Evolutionary conservation across 768 basidiomycete genomes (phyloP).

Genomic region (Termitomyces sp.): DNA sequence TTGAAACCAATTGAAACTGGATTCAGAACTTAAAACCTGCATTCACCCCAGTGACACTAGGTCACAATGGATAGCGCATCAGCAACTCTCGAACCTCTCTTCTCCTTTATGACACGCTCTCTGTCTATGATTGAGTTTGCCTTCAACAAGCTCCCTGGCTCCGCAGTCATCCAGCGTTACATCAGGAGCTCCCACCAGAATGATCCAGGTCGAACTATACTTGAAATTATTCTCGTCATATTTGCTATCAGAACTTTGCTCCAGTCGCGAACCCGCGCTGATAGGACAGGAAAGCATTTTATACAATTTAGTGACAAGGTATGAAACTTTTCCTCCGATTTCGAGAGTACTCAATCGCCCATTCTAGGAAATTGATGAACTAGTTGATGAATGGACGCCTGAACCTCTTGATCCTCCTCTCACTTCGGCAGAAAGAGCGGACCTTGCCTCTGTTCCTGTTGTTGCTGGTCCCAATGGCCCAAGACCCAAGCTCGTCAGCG

Average conservation of each 20-base stretch:
- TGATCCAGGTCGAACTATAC: constrained; percentile 86
- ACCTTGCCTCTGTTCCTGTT: constrained; percentile 71
- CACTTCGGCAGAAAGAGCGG: constrained; percentile 50
- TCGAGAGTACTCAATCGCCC: neutral
- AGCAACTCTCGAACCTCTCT: constrained; percentile 40
- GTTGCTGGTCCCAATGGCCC: constrained; percentile 78
- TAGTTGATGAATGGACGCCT: constrained; percentile 93
- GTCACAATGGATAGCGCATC: constrained; percentile 26
- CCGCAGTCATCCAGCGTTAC: constrained; percentile 81
- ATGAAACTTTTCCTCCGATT: constrained; percentile 10
- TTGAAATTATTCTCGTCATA: constrained; percentile 83
- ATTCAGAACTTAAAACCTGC: neutral
- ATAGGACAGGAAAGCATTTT: constrained; percentile 80
- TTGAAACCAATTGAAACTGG: too few relatives aligned
- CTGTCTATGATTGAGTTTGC: constrained; percentile 54
- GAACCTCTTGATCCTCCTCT: constrained; percentile 73
- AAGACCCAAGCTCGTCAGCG: constrained; percentile 70
- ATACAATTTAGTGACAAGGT: constrained; percentile 91
- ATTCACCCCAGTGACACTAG: neutral
- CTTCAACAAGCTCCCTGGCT: constrained; percentile 76
- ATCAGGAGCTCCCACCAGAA: constrained; percentile 94
- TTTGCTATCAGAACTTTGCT: constrained; percentile 90
- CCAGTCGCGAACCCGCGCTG: constrained; percentile 83
- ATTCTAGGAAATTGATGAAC: constrained; percentile 89
- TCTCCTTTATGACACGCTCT: constrained; percentile 59